Evolutionary conservation across 2,329 filamentous ascomycete species (phyloP).

Genomic region (Pyrenophora tritici-repentis): DNA sequence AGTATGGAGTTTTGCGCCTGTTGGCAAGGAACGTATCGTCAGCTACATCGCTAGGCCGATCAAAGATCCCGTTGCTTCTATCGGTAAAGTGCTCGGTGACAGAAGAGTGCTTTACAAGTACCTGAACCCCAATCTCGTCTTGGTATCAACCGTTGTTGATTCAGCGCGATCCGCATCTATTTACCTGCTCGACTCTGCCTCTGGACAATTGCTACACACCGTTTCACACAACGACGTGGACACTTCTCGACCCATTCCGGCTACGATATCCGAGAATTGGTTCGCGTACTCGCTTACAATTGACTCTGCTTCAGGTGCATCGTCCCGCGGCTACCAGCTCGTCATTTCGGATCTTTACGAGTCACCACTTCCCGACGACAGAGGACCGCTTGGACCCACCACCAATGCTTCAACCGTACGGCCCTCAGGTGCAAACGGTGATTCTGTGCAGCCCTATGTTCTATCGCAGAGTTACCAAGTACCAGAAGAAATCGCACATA

Average conservation of each 20-base stretch:
- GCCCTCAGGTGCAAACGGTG: constrained; percentile 62
- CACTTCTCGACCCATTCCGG: constrained; percentile 71
- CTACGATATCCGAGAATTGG: constrained; percentile 91
- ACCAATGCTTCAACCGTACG: constrained; percentile 79
- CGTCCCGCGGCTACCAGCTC: constrained; percentile 82
- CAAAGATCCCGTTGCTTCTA: constrained; percentile 90
- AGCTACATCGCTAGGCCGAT: constrained; percentile 69
- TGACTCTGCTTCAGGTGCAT: constrained; percentile 56
- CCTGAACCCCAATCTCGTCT: constrained; percentile 81
- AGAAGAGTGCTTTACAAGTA: constrained; percentile 97
- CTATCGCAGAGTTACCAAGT: constrained; percentile 82
- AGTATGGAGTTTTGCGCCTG: constrained; percentile 74
- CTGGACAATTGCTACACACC: constrained; percentile 77
- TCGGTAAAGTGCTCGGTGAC: constrained; percentile 90
- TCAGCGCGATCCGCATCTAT: constrained; percentile 66
- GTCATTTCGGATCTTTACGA: constrained; percentile 89
- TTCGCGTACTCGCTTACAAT: constrained; percentile 78
- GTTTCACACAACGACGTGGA: constrained; percentile 76
- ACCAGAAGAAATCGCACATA: constrained; percentile 74
- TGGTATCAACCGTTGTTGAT: constrained; percentile 72
- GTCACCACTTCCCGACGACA: constrained; percentile 79
- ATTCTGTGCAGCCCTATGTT: constrained; percentile 70
- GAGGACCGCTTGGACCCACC: constrained; percentile 73
- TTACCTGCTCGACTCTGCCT: constrained; percentile 84
- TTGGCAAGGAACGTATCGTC: constrained; percentile 69